These are phyloP conservation scores for Globisporangium recalcitrans DNA, from an alignment of 352 stramenopile genomes.

Conservation along the genomic window DNA sequence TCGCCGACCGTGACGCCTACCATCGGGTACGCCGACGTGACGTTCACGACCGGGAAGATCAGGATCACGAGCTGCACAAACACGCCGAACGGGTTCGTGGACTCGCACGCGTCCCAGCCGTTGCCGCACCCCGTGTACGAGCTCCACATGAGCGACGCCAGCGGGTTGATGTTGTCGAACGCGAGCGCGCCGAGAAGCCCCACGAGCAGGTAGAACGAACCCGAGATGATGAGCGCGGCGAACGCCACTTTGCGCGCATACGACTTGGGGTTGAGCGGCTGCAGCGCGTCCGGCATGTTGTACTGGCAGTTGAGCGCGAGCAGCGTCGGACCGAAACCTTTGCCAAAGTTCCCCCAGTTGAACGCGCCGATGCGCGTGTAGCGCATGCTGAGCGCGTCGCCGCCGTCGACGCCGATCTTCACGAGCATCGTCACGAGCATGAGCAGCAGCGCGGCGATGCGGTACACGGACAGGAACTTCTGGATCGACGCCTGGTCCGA, in stretches of 20 bases:
- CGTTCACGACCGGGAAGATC: constrained; percentile 81
- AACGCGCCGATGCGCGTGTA: constrained; percentile 45
- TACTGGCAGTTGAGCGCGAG: constrained; percentile 87
- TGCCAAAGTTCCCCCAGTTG: constrained; percentile 81
- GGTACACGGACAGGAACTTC: constrained; percentile 78
- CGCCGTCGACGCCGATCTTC: constrained; percentile 63
- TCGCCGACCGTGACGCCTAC: constrained; percentile 77
- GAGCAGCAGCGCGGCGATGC: constrained; percentile 67
- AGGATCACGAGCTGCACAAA: constrained; percentile 75
- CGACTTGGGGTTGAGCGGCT: constrained; percentile 70
- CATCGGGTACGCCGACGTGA: constrained; percentile 83
- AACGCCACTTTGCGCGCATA: constrained; percentile 62
- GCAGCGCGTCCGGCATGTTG: constrained; percentile 81
- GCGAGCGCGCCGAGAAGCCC: constrained; percentile 65
- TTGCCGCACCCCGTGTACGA: constrained; percentile 77
- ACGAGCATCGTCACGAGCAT: constrained; percentile 76
- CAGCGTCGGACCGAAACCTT: constrained; percentile 73
- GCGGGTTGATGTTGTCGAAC: constrained; percentile 76
- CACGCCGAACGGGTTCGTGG: constrained; percentile 43
- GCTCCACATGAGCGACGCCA: constrained; percentile 79
- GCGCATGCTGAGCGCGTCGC: constrained; percentile 30
- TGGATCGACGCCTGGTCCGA: constrained; percentile 78
- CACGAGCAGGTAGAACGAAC: constrained; percentile 68
- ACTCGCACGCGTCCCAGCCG: constrained; percentile 52
- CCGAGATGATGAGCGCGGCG: constrained; percentile 52